These are phyloP conservation scores for Brassica nigra DNA, from an alignment of 345 rosid genomes.

Conservation along the genomic window DNA sequence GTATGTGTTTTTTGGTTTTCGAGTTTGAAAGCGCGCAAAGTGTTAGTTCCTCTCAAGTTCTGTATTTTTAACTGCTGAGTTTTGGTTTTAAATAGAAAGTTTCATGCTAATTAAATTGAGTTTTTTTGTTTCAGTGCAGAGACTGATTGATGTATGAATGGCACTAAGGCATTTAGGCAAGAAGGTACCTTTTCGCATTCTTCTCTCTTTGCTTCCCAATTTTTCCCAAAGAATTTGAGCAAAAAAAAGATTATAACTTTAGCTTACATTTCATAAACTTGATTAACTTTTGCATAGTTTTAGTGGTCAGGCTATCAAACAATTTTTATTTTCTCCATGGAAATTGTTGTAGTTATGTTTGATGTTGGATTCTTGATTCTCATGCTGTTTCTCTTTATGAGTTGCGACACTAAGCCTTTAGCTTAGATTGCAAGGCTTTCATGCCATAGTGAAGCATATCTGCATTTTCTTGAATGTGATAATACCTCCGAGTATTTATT, in stretches of 20 bases:
- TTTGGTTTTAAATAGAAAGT: conserved; percentile 4
- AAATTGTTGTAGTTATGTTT: neutral
- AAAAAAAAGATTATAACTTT: neutral
- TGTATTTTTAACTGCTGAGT: neutral
- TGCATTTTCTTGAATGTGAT: conserved; percentile 1
- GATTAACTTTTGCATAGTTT: neutral
- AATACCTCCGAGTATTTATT: neutral
- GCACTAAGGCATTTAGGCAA: conserved; percentile 53
- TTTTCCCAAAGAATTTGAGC: neutral
- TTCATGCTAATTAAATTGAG: conserved; percentile 11
- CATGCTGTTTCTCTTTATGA: neutral
- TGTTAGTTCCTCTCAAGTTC: conserved; percentile 6
- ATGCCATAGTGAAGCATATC: neutral
- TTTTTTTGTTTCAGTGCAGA: conserved; percentile 33
- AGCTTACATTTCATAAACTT: neutral
- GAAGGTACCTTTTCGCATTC: conserved; percentile 43
- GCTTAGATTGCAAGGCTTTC: neutral
- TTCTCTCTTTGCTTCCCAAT: neutral
- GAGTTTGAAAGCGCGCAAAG: neutral
- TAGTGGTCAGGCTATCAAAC: neutral
- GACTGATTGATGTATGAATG: conserved; percentile 50
- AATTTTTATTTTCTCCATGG: neutral
- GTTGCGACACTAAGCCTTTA: too few species aligned
- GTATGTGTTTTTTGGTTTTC: neutral
- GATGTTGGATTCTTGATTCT: conserved; percentile 4